Evolutionary conservation across 805 yeast genomes (phyloP).

Genomic region (Tetrapisispora nanseiensis): DNA sequence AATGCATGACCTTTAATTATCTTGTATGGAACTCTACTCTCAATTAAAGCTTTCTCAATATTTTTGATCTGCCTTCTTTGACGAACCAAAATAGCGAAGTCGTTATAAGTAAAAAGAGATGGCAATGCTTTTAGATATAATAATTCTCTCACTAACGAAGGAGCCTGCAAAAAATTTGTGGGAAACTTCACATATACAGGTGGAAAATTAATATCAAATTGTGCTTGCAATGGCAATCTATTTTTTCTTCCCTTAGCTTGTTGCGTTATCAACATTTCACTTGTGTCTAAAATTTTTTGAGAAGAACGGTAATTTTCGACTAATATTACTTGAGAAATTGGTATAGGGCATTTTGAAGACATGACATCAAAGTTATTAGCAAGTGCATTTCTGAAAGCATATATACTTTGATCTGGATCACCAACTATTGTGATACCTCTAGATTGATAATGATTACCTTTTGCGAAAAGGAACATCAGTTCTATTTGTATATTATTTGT

Average conservation of each 20-base stretch:
- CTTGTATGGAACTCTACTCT: conserved; percentile 48
- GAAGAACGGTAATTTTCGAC: conserved; percentile 78
- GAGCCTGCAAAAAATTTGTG: conserved; percentile 45
- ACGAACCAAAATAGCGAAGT: conserved; percentile 65
- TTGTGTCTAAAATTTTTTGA: conserved; percentile 47
- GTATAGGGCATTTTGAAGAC: conserved; percentile 33
- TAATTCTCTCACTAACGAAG: conserved; percentile 48
- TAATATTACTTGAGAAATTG: conserved; percentile 34
- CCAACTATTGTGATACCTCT: conserved; percentile 81
- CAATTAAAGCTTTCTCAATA: conserved; percentile 55
- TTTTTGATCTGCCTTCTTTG: conserved; percentile 50
- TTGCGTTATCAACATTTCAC: conserved; percentile 57
- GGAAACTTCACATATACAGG: conserved; percentile 37
- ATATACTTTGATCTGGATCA: conserved; percentile 93
- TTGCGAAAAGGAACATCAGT: conserved; percentile 46
- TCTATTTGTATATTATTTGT: conserved; percentile 71
- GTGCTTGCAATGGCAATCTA: conserved; percentile 40
- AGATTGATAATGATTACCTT: conserved; percentile 31
- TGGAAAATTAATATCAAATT: conserved; percentile 33
- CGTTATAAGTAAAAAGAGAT: conserved; percentile 39
- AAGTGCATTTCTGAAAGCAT: conserved; percentile 77
- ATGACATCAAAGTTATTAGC: conserved; percentile 54
- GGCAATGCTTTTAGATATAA: conserved; percentile 38
- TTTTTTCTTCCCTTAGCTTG: conserved; percentile 34
- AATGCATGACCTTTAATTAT: conserved; percentile 68